Base-by-base conservation (phyloP, 345 rosid genomes). In the Luvunga scandens region DNA sequence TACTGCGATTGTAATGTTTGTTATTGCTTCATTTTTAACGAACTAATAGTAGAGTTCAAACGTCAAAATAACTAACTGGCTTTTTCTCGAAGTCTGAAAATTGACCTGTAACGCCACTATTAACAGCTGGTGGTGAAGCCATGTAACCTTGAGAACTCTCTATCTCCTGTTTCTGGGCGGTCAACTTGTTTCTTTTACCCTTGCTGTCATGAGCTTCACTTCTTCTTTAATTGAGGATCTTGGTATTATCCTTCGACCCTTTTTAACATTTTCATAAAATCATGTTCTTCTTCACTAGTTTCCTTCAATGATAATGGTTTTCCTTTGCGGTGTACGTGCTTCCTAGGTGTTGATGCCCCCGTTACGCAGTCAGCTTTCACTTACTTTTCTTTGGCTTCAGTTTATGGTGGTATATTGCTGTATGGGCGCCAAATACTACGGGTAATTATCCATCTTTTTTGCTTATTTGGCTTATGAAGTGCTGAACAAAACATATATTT, bases 331-430 rank as follows among this genome's bases (percentile, higher is more conserved):
- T 61, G 8, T 67, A 13, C 66, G 63, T 76, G 50, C 50, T 13
- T 42, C 16, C 50, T 42, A 91, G 94, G 93, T 53, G 90, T 87
- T 68, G 86, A 91, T 85, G 89, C 89, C 13, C 95, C 93, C 5
- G 73, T 89, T 53, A 81, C 89, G 63, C 95, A 85, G 82, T 65
- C 83, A 77, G 38, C 75, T 34, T 85, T 86, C 79, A 67, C 66
- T 80, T 88, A 91, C 84, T 71, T 80, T 24, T 28, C 73, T 31
- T 78, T 89, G 75, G 89, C 90, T 73, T 38, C 87, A 80, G 82
- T 88, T 25, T 89, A 91, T 56, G 91, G 93, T 13, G 61, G 79
- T 75, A 68, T 88, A 65, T 67, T 91, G 84, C 66, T 91, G 2
- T 81, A 55, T 25, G 78, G 86, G 75, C 83, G 90, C 66, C 88